Conservation (phyloP, 192 early-diverging fungal species). For the Umbelopsis vinacea region DNA sequence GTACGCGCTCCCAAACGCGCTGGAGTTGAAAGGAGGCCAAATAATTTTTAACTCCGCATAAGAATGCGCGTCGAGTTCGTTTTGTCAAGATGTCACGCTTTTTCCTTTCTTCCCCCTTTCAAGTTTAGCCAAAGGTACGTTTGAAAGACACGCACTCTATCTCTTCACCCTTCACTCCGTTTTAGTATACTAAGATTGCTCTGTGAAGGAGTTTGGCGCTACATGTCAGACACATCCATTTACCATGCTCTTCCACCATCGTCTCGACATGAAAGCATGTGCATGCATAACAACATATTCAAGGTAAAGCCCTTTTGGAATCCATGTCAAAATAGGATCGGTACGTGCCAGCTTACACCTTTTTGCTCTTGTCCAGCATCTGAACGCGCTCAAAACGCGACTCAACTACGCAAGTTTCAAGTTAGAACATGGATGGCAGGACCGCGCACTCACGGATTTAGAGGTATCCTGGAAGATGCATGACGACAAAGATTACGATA, state of each 20-base stretch:
- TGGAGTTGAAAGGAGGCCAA: conserved; percentile 15
- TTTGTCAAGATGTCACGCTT: conserved; percentile 15
- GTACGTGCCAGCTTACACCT: neutral
- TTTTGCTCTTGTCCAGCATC: neutral
- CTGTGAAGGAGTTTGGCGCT: neutral
- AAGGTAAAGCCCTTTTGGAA: neutral
- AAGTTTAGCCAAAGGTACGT: conserved; percentile 14
- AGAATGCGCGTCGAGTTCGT: conserved; percentile 10
- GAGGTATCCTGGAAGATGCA: conserved; percentile 34
- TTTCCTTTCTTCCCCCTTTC: conserved; percentile 2
- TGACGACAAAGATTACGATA: conserved; percentile 1
- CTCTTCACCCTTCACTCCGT: neutral
- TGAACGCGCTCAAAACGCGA: conserved; percentile 28
- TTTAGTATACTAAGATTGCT: neutral
- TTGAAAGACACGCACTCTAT: neutral
- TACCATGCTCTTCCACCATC: conserved; percentile 7
- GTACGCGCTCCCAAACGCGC: conserved; percentile 17
- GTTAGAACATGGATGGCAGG: conserved; percentile 40
- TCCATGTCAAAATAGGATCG: no score
- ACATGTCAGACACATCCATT: conserved; percentile 8
- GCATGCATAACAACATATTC: conserved; percentile 10
- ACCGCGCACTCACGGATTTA: conserved; percentile 31
- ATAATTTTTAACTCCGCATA: conserved; percentile 3
- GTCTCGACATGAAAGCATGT: conserved; percentile 4
- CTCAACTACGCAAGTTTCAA: conserved; percentile 42